A percentile compares a stretch with the other conserved stretches of the same genome.
These are phyloP conservation scores for Gossypium davidsonii DNA, from an alignment of 441 rosid species.

Conservation along the genomic window DNA sequence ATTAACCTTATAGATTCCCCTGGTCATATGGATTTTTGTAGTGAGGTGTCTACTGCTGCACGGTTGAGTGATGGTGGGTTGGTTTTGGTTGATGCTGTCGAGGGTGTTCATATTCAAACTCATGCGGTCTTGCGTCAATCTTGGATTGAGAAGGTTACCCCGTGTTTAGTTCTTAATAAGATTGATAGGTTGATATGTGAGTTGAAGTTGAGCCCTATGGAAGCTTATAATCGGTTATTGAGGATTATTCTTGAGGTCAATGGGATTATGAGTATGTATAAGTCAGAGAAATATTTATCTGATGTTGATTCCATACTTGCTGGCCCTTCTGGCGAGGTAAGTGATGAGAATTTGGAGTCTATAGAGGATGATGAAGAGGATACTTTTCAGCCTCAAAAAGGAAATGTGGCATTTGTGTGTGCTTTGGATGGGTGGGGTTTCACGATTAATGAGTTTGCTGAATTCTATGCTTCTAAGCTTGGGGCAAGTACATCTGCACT, in stretches of 20 bases:
- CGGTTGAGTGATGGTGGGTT: constrained; percentile 86
- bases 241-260: constrained; percentile 95
- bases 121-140: constrained; percentile 85
- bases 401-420: constrained; percentile 85
- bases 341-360: constrained; percentile 55
- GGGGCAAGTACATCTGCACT: constrained; percentile 58
- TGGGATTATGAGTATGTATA: constrained; percentile 73
- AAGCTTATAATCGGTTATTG: constrained; percentile 66
- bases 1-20: constrained; percentile 86
- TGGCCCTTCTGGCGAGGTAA: constrained; percentile 39
- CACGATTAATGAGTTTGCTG: constrained; percentile 61
- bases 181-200: constrained; percentile 88
- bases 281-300: constrained; percentile 83
- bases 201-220: constrained; percentile 77
- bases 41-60: constrained; percentile 93
- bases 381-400: constrained; percentile 90
- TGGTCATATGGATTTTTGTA: constrained; percentile 96
- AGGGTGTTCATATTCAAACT: constrained; percentile 90
- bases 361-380: constrained; percentile 91
- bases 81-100: constrained; percentile 92
- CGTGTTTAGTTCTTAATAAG: constrained; percentile 90
- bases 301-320: constrained; percentile 85
- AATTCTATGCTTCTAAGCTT: constrained; percentile 71
- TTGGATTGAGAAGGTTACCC: constrained; percentile 88
- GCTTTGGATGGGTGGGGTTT: constrained; percentile 98